Evolutionary conservation across 2,329 filamentous ascomycete genomes (phyloP), one percentile per base, ranked within the genome.

Genomic region (Cladosporium sp.): DNA sequence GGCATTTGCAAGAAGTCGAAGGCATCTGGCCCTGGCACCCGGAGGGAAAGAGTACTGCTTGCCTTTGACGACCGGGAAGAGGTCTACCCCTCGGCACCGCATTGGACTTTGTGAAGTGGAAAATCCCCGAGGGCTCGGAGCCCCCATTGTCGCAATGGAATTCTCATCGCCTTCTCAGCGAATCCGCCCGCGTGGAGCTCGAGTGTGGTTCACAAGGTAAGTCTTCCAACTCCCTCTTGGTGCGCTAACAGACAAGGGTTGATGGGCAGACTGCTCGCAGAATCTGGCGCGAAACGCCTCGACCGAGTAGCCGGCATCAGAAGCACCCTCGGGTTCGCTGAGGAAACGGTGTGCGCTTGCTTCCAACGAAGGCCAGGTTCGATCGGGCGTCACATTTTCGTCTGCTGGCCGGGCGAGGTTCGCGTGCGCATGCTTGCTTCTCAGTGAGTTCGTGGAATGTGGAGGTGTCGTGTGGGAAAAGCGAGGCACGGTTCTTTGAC

Each of bases 311-410:
- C 47, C 28, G 47, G 11, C 30, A 50, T 37, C 47, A 17, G 11
- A 25, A 7, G 17, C 47, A 37, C 28, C 9, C 47, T 34, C 47
- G 30, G 37, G 34, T 25, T 11, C 17, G 49, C 15, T 15, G 36
- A 14, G 20, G 34, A n/a, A 25, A 22, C 19, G 30, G 49, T 19
- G 22, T 39, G 17, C 36, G 17, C 14, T 22, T 37, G 30, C 36
- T 25, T 25, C 49, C 15, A 17, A 38, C 36, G 34, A 51, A 51
- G 49, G 36, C 49, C 49, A 38, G 37, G 49, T 51, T 51, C 49
- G 49, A 39, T 25, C 49, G 30, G 49, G 49, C 49, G 49, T 14
- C 30, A 51, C 49, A 25, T 47, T 22, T 51, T 51, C 49, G 49
- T 34, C 17, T 51, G 49, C 30, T 51, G 49, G 49, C 22, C 49